These are phyloP conservation scores for Spiraea crenata DNA, from an alignment of 331 rosid species.

Conservation along the genomic window DNA sequence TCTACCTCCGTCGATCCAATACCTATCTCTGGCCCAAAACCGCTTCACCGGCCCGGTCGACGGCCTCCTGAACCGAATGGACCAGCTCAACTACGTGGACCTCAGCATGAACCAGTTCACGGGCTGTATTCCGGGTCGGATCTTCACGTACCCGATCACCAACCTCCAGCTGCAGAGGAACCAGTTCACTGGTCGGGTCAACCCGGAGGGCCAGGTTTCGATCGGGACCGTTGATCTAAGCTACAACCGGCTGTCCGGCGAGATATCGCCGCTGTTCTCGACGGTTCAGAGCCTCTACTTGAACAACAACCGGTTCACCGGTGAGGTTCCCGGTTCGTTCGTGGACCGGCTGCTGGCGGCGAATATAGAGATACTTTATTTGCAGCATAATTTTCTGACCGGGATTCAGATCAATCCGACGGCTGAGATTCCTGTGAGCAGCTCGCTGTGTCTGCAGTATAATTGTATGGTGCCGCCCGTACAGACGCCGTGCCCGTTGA, in stretches of 20 bases:
- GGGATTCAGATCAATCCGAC: slow-evolving; percentile 88
- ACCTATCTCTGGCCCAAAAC: slow-evolving; percentile 87
- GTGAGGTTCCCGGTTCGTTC: slow-evolving; percentile 71
- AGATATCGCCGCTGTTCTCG: slow-evolving; percentile 63
- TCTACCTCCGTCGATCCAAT: slow-evolving; percentile 74
- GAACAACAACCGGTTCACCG: slow-evolving; percentile 84
- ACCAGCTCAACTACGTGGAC: slow-evolving; percentile 72
- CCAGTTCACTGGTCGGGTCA: slow-evolving; percentile 54
- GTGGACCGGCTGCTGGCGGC: slow-evolving; percentile 71
- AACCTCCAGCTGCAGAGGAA: slow-evolving; percentile 75
- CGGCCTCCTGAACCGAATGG: slow-evolving; percentile 49
- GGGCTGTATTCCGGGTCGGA: slow-evolving; percentile 63
- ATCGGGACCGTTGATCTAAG: slow-evolving; percentile 88
- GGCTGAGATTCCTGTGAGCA: slow-evolving; percentile 93
- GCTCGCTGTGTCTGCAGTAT: slow-evolving; percentile 86
- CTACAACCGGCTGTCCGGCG: slow-evolving; percentile 67
- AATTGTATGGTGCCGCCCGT: slow-evolving; percentile 98
- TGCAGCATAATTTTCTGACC: slow-evolving; percentile 85
- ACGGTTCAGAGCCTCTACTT: slow-evolving; percentile 80
- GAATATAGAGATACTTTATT: slow-evolving; percentile 63
- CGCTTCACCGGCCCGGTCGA: slow-evolving; percentile 65
- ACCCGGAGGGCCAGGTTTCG: slow-evolving; percentile 58
- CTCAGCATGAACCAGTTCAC: slow-evolving; percentile 76
- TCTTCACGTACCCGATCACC: slow-evolving; percentile 70
- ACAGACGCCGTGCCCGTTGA: slow-evolving; percentile 78